Conservation (phyloP, 2,329 filamentous ascomycete species). For the Paramyrothecium roridum region DNA sequence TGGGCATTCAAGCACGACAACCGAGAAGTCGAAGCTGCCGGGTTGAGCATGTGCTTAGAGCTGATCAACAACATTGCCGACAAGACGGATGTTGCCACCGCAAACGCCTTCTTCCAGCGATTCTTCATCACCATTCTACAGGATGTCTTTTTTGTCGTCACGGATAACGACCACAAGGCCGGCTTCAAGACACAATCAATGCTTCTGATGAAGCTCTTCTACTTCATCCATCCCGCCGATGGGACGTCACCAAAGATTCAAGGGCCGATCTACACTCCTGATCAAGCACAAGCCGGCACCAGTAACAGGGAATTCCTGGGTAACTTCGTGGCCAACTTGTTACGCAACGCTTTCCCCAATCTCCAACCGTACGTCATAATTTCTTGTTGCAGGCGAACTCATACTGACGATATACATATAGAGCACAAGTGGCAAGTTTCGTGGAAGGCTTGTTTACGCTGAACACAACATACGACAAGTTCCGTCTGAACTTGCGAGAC, state of each 20-base stretch:
- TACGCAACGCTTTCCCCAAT: conserved; percentile 91
- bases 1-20: conserved; percentile 99
- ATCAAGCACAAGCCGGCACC: conserved; percentile 79
- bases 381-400: background rate
- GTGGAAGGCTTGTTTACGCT: conserved; percentile 85
- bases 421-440: conserved; percentile 83
- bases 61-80: conserved; percentile 97
- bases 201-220: conserved; percentile 92
- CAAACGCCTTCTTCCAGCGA: conserved; percentile 95
- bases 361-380: conserved; percentile 70
- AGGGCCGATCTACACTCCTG: conserved; percentile 82
- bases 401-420: conserved; percentile 40
- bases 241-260: conserved; percentile 77
- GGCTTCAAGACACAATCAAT: conserved; percentile 98
- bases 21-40: conserved; percentile 92
- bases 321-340: conserved; percentile 78
- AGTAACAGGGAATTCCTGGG: conserved; percentile 87
- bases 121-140: conserved; percentile 96
- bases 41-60: conserved; percentile 96
- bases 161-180: conserved; percentile 96
- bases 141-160: conserved; percentile 97
- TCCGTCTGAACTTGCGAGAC: conserved; percentile 93
- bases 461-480: conserved; percentile 87
- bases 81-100: conserved; percentile 79
- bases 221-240: conserved; percentile 77